Evolutionary conservation across 345 rosid genomes (phyloP), one percentile per base, ranked within the genome.

Genomic region (Jatropha curcas): DNA sequence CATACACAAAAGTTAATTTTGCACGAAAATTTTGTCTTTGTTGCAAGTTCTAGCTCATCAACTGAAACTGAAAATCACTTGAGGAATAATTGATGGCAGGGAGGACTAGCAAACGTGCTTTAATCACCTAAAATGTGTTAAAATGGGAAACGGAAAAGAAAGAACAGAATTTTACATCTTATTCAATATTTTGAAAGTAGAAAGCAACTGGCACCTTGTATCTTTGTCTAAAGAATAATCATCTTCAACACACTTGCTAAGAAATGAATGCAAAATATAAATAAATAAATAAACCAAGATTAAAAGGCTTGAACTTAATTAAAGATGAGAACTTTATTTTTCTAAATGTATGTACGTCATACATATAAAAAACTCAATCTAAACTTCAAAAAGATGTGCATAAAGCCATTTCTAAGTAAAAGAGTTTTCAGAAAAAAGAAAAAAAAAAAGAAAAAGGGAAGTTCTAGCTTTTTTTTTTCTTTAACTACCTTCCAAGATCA

Each of bases 401-500:
- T 43, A 53, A 34, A 48, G 45, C 45, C 13, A 41, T 41, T 7
- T 7, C 22, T 59, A 34, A 22, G 50, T 45, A 64, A 61, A 41
- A 72, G 59, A 37, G 57, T 43, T 28, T 45, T 14, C 0, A 33
- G 41, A 13, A 68, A n/a, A 46, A 9, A 50, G 24, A 33, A 53
- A 35, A 0, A 19, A 46, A 57, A n/a, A 66, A 22, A 46, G 20
- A 7, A 45, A 46, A 57, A 27, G 12, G 12, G 74, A 80, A 58
- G 25, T 46, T 41, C 39, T 71, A 33, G 51, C n/a, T n/a, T n/a
- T n/a, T n/a, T n/a, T n/a, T n/a, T n/a, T 63, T 53, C 22, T 53
- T 53, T 43, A 73, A 78, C 64, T 78, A 95, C 99, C 99, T 92
- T 76, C 86, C 82, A 57, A 89, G 69, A 79, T 92, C 92, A 61